Base-by-base conservation (phyloP, 2,329 filamentous ascomycete genomes). In the Reticulascus tulasneorum region DNA sequence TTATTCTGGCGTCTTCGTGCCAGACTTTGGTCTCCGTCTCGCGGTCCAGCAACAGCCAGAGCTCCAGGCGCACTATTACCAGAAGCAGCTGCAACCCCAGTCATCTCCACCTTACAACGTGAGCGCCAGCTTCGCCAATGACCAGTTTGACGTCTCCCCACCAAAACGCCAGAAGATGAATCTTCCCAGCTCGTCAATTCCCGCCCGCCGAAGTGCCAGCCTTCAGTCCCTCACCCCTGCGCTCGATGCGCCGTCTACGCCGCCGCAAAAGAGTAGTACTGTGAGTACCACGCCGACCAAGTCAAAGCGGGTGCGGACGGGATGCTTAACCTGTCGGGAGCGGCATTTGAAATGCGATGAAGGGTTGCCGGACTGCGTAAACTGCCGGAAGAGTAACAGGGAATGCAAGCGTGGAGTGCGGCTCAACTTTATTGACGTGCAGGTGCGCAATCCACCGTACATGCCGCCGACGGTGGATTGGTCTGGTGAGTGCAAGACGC, bases 321-420 rank as follows among this genome's bases (percentile, higher is more conserved):
- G 90, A 23, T 96, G 90, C 58, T 66, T 95, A 47, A 96, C 90
- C 3, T 96, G 90, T 60, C 75, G 90, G 48, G 86, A 94, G 59
- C 73, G 89, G 29, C 90, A 95, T 67, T 68, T 95, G 33, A 95
- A 95, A 60, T 95, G 90, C 59, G 90, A 95, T 54, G 88, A 94
- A 59, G 82, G 71, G 6, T 51, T 63, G 5, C 75, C 74, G 6
- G 65, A 71, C 22, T 79, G 75, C 46, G 70, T 84, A 51, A 96
- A 96, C 53, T 96, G 91, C 62, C 78, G 79, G 40, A 96, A 94
- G 63, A 93, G 90, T 34, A 90, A 81, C 52, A 74, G 91, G 33
- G 70, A 82, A 38, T 97, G 91, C 67, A 89, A 90, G 57, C 79
- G 89, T 49, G 91, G 90, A 13, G 71, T 96, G 33, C 78, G 87